phyloP scores from a whole-genome alignment of 2,329 filamentous ascomycete genomes.

The Beauveria sp. region DNA sequence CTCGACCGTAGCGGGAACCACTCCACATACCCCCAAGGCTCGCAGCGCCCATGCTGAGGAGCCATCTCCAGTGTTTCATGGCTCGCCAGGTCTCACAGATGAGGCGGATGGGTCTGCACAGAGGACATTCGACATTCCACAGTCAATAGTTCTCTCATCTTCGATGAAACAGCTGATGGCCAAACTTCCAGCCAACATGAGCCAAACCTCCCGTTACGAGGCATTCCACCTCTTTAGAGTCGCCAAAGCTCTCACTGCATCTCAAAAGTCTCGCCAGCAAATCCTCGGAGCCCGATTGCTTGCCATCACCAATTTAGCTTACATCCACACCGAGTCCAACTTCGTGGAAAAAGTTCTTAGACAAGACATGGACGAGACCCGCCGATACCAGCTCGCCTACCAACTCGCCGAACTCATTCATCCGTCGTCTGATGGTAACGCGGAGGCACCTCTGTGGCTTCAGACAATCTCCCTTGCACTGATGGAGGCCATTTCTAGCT shows the following conservation, averaged over 20 bases:
- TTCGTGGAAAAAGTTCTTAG: constrained; percentile 82
- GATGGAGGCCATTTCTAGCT: constrained; percentile 77
- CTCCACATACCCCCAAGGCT: constrained; percentile 36
- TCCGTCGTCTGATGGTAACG: constrained; percentile 62
- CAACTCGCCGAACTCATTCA: constrained; percentile 90
- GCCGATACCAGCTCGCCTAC: constrained; percentile 80
- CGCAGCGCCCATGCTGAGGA: constrained; percentile 29
- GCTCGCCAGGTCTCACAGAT: constrained; percentile 31
- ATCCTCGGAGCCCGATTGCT: constrained; percentile 75
- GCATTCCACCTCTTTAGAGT: constrained; percentile 74
- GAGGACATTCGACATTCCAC: constrained; percentile 58
- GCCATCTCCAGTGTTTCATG: constrained; percentile 41
- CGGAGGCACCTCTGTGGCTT: constrained; percentile 62
- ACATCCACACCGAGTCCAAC: constrained; percentile 73
- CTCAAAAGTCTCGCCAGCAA: constrained; percentile 60
- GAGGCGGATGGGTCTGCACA: constrained; percentile 34
- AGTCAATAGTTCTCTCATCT: constrained; percentile 42
- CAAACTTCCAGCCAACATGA: constrained; percentile 55
- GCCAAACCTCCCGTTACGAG: constrained; percentile 70
- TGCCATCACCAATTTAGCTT: constrained; percentile 83
- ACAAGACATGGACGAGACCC: constrained; percentile 82
- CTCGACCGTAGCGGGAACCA: constrained; percentile 40
- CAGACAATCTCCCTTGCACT: constrained; percentile 77
- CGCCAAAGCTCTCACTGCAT: constrained; percentile 68
- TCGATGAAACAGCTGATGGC: constrained; percentile 50